Conservation (phyloP, 345 rosid species). For the Eucalyptus cladocalyx region DNA sequence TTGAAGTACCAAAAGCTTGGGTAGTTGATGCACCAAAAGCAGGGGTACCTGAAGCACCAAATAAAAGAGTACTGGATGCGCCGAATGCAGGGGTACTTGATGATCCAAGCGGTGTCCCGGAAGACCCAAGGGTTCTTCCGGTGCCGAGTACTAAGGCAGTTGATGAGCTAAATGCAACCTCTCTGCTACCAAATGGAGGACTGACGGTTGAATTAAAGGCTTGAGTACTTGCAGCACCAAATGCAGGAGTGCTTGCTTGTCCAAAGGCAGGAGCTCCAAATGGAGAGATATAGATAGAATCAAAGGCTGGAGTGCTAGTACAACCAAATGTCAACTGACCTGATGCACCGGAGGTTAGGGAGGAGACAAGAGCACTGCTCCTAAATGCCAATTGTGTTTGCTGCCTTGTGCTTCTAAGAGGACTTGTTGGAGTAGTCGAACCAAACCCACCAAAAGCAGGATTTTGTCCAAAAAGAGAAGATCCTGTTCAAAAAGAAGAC, state of each 20-base stretch:
- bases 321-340: neutral
- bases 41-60: constrained; percentile 35
- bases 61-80: constrained; percentile 18
- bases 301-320: neutral
- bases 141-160: constrained; percentile 27
- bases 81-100: constrained; percentile 23
- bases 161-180: constrained; percentile 33
- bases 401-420: constrained; percentile 9
- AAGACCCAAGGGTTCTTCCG: constrained; percentile 28
- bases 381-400: constrained; percentile 37
- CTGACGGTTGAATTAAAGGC: constrained; percentile 31
- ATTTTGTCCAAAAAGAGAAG: constrained; percentile 66
- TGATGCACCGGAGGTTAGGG: constrained; percentile 49
- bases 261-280: constrained; percentile 40
- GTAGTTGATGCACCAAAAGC: constrained; percentile 33
- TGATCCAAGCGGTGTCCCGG: constrained; percentile 34
- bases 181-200: constrained; percentile 33
- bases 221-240: constrained; percentile 29
- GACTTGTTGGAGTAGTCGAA: constrained; percentile 8
- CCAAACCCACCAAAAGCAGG: constrained; percentile 69
- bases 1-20: constrained; percentile 9
- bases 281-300: neutral
- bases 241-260: constrained; percentile 23
- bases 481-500: constrained; percentile 10
- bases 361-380: constrained; percentile 35